These are phyloP conservation scores for Oryza rufipogon DNA, from an alignment of 176 grass and related monocot species.

Conservation along the genomic window DNA sequence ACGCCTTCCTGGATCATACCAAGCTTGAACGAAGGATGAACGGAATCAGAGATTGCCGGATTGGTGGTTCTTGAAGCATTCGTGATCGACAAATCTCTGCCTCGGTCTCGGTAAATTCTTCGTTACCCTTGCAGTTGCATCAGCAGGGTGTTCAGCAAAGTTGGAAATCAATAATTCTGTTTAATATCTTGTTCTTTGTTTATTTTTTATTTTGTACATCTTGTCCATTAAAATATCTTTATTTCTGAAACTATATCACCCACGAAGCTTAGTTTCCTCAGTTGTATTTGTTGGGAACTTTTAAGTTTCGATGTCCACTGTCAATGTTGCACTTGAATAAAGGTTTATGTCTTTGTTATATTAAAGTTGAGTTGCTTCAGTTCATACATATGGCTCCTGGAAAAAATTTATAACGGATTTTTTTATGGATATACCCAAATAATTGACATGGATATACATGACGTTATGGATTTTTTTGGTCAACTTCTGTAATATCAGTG, in stretches of 20 bases:
- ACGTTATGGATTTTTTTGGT: neutral
- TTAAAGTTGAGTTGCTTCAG: neutral
- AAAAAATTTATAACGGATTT: neutral
- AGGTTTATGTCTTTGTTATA: neutral
- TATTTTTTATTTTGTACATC: neutral
- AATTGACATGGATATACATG: neutral
- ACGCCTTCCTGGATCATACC: conserved; percentile 50
- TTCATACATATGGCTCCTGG: neutral
- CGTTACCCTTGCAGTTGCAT: neutral
- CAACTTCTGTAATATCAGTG: neutral
- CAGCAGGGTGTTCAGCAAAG: neutral
- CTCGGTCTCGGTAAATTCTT: neutral
- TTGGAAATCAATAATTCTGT: neutral
- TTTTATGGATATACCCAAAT: neutral
- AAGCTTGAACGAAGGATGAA: conserved; percentile 36
- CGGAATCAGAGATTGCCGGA: neutral
- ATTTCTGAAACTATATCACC: neutral
- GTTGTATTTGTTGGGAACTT: conserved; percentile 5
- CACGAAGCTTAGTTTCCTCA: neutral
- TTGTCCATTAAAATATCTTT: neutral
- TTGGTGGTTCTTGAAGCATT: neutral
- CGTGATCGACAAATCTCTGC: conserved; percentile 4
- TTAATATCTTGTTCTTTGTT: neutral
- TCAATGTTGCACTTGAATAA: conserved; percentile 36
- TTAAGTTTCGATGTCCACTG: neutral